Conservation (phyloP, 805 yeast genomes). For the Starmerella apis region DNA sequence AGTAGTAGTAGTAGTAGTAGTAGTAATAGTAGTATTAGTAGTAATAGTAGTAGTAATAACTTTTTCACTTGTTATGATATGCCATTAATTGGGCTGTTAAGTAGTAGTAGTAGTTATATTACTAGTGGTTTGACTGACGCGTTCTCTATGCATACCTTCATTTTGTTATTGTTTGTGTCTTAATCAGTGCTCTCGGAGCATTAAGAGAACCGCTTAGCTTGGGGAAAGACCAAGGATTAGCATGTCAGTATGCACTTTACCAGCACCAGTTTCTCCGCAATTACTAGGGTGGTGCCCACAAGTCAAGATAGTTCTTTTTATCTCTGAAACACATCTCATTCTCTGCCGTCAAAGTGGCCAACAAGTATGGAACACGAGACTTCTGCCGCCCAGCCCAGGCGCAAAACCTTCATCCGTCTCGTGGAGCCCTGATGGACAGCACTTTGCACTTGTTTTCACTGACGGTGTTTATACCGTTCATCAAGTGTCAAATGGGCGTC, state of each 20-base stretch:
- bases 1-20: no score
- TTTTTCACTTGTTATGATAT: no score
- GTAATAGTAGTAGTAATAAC: no score
- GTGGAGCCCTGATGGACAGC: slow-evolving; percentile 36
- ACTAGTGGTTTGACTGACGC: no score
- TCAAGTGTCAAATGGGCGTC: slow-evolving; percentile 40
- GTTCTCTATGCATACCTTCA: no score
- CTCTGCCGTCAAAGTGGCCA: slow-evolving; percentile 25
- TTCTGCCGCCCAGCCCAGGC: slow-evolving; percentile 7
- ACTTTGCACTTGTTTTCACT: slow-evolving; percentile 39
- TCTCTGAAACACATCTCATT: slow-evolving; percentile 7
- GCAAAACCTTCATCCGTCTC: slow-evolving; percentile 12
- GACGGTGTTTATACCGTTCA: slow-evolving; percentile 39
- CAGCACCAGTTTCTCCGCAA: slow-evolving; percentile 11
- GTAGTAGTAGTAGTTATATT: no score
- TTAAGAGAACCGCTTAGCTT: neutral
- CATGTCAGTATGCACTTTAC: slow-evolving; percentile 17
- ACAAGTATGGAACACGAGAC: slow-evolving; percentile 24
- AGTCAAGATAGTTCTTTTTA: slow-evolving; percentile 17
- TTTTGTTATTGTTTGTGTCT: no score
- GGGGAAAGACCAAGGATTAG: neutral
- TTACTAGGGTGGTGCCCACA: slow-evolving; percentile 11
- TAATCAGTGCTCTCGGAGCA: no score
- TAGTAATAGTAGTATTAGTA: no score
- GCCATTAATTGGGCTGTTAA: no score